A percentile compares a stretch with the other conserved stretches of the same genome.
Conservation (phyloP, 2,329 filamentous ascomycete species). For the Hirsutella rhossiliensis region DNA sequence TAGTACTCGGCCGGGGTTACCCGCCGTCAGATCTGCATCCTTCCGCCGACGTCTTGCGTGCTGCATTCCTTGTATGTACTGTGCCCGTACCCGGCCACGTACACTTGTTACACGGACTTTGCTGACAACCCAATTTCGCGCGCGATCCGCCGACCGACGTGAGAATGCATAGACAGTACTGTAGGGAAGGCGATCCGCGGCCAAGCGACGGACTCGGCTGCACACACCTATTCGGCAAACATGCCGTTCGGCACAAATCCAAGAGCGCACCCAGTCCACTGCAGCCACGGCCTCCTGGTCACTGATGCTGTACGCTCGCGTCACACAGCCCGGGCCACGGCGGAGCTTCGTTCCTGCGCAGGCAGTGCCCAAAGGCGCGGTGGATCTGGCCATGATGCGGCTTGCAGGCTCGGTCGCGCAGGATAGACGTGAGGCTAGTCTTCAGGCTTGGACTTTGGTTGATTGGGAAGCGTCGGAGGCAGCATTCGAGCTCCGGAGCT, state of each 20-base stretch:
- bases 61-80: background rate
- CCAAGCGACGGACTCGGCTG: background rate
- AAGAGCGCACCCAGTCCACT: background rate
- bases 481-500: background rate
- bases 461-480: background rate
- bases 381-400: background rate
- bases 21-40: conserved; percentile 4
- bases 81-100: background rate
- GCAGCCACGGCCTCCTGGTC: background rate
- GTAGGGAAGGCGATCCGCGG: background rate
- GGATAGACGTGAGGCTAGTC: too few species aligned
- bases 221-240: background rate
- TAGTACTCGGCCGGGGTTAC: background rate
- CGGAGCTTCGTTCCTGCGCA: background rate
- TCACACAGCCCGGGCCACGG: background rate
- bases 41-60: background rate
- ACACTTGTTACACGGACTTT: conserved; percentile 1
- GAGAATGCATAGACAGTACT: background rate
- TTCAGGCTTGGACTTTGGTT: too few species aligned
- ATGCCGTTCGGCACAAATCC: background rate
- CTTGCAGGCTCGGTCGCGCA: background rate
- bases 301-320: background rate
- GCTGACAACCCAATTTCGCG: conserved; percentile 3
- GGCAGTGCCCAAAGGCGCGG: background rate
- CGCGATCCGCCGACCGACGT: conserved; percentile 1